Conservation (phyloP, 2,329 filamentous ascomycete species). For the Chaetomiaceae sp. region DNA sequence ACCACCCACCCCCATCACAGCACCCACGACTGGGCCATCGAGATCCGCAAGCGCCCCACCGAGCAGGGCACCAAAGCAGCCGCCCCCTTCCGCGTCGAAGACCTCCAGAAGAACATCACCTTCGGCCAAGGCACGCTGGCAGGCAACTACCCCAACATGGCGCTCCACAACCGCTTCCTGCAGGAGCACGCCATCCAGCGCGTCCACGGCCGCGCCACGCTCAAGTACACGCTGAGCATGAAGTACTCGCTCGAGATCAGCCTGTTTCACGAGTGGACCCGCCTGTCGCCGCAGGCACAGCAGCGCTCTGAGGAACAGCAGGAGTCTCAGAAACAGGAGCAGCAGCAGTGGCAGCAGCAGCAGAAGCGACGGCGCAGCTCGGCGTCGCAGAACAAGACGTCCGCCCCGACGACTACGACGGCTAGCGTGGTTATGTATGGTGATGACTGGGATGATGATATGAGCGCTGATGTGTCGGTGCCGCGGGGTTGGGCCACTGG, state of each 20-base stretch:
- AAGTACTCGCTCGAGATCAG: slow-evolving; percentile 33
- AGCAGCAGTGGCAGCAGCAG: no score
- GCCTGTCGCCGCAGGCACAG: no score
- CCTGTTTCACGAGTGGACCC: slow-evolving; percentile 34
- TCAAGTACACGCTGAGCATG: slow-evolving; percentile 29
- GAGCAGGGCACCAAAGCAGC: slow-evolving; percentile 11
- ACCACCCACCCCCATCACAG: slow-evolving; percentile 23
- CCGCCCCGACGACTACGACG: neutral
- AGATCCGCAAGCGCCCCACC: slow-evolving; percentile 27
- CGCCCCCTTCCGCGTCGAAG: slow-evolving; percentile 22
- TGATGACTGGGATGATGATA: slow-evolving; percentile 29
- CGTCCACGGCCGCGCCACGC: slow-evolving; percentile 31
- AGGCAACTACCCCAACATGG: slow-evolving; percentile 28
- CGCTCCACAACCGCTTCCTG: slow-evolving; percentile 15
- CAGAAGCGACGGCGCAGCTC: no score
- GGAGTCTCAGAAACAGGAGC: no score
- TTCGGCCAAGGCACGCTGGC: slow-evolving; percentile 21
- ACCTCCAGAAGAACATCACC: slow-evolving; percentile 25
- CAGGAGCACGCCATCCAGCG: slow-evolving; percentile 25
- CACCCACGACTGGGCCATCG: slow-evolving; percentile 36
- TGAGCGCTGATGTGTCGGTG: slow-evolving; percentile 3
- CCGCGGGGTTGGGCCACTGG: slow-evolving; percentile 19
- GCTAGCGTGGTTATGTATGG: slow-evolving; percentile 28
- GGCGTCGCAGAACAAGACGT: slow-evolving; percentile 11
- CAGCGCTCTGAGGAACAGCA: no score